Base-by-base conservation (phyloP, 192 early-diverging fungal species). In the Coemansia sp. region DNA sequence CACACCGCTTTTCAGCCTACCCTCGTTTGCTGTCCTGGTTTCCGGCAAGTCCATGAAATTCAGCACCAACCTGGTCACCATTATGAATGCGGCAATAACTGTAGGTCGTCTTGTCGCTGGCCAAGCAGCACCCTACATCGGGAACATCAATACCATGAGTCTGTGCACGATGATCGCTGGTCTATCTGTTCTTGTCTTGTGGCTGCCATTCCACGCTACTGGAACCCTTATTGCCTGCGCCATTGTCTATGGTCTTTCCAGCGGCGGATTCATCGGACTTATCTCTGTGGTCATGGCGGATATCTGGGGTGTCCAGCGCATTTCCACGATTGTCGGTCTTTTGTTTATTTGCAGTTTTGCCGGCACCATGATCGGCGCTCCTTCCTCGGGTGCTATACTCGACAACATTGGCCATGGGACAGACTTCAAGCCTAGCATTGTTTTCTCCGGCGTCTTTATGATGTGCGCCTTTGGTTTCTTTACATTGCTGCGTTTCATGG, bases 331-430 rank as follows among this genome's bases (percentile, higher is more conserved):
- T 34, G 49, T 72, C 32, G 75, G 75, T 0, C 58, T 77, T 0
- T 16, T 72, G 5, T 55, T 70, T 13, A 24, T 75, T 13, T 57
- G 62, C 4, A 70, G 70, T 36, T 63, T 52, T 0, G 29, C 63
- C 34, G 68, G 68, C 1, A 27, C 49, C 23, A 34, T 75, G n/a
- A 35, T 69, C 1, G 64, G 59, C 27, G 58, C 68, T 20, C 73
- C 68, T 7, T 60, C 62, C 1, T 67, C 55, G 1, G 73, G 67
- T 0, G 55, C 39, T 0, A 23, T 75, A 20, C 52, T 75, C 3
- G 73, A 75, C 47, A 70, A 63, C 28, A 70, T 70, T 50, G 73
- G 73, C 0, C 68, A 71, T 42, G 65, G 68, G 5, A 60, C 65
- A 11, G 30, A 70, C 47, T 67, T 60, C 34, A 64, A 55, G 29